These are phyloP conservation scores for Aschersonia sp. DNA, from an alignment of 2,329 filamentous ascomycete genomes.

Conservation along the genomic window DNA sequence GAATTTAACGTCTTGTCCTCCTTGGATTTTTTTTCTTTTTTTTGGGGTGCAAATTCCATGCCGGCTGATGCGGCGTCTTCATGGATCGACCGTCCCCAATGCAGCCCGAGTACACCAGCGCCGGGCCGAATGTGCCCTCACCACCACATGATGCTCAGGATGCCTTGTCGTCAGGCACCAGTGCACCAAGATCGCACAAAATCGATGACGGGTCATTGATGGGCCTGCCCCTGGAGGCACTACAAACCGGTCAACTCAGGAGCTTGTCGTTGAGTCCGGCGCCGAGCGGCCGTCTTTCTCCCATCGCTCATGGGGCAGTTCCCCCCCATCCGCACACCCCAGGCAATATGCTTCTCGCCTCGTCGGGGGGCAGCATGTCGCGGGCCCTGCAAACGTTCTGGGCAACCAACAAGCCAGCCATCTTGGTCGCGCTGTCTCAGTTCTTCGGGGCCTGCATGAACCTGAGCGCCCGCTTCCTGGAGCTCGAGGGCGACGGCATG, in stretches of 20 bases:
- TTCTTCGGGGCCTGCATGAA: conserved; percentile 81
- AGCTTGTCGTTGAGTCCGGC: conserved; percentile 10
- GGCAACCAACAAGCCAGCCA: conserved; percentile 54
- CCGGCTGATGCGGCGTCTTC: background rate
- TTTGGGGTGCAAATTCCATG: background rate
- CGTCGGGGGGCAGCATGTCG: background rate
- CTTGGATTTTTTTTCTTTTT: background rate
- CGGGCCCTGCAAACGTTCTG: conserved; percentile 28
- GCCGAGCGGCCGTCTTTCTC: conserved; percentile 7
- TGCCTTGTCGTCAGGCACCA: background rate
- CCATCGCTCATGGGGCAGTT: conserved; percentile 1
- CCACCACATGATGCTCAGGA: background rate
- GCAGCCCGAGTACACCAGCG: background rate
- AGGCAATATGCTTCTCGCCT: background rate
- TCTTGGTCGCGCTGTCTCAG: conserved; percentile 60
- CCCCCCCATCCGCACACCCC: conserved; percentile 2
- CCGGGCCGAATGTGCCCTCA: background rate
- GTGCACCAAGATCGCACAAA: background rate
- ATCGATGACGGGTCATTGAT: background rate
- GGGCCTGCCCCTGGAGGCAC: too few species aligned
- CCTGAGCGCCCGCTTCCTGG: conserved; percentile 60
- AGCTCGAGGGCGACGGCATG: conserved; percentile 56
- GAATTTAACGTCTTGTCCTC: background rate
- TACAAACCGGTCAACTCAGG: background rate
- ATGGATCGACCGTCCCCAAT: background rate